These are phyloP conservation scores for Tetracladium setigerum DNA, from an alignment of 495 filamentous ascomycete species.

Conservation along the genomic window DNA sequence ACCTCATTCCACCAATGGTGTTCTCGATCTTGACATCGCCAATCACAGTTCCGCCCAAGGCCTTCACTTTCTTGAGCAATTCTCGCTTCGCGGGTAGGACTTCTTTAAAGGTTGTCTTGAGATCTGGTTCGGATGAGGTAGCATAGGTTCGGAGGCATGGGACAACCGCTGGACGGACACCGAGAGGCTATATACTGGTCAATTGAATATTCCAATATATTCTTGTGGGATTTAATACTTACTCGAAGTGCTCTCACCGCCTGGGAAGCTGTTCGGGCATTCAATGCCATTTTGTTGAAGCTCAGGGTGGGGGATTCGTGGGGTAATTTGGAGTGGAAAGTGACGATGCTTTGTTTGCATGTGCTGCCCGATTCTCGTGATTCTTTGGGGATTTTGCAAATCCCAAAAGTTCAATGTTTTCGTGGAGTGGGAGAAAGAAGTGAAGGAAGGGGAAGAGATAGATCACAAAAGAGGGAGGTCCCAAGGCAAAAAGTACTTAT, in stretches of 20 bases:
- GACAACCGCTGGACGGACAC: constrained; percentile 19
- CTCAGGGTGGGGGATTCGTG: constrained; percentile 14
- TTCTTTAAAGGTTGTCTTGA: constrained; percentile 76
- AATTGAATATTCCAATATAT: neutral
- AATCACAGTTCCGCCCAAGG: constrained; percentile 70
- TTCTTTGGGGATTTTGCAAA: too few relatives aligned
- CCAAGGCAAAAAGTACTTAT: too few relatives aligned
- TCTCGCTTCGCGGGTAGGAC: constrained; percentile 89
- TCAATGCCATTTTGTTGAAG: constrained; percentile 41
- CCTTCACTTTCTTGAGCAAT: constrained; percentile 84
- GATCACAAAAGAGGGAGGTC: too few relatives aligned
- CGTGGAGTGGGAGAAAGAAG: too few relatives aligned
- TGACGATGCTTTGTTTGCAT: neutral
- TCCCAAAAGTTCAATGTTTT: too few relatives aligned
- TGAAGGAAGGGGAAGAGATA: too few relatives aligned
- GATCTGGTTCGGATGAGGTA: constrained; percentile 69
- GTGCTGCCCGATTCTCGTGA: too few relatives aligned
- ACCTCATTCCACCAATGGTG: constrained; percentile 92
- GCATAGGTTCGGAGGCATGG: constrained; percentile 47
- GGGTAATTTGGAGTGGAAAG: constrained; percentile 10
- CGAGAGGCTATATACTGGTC: constrained; percentile 28
- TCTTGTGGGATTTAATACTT: constrained; percentile 17
- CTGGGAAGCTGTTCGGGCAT: constrained; percentile 36
- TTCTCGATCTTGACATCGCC: constrained; percentile 94
- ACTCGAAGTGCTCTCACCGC: constrained; percentile 47